Evolutionary conservation across 2,329 filamentous ascomycete genomes (phyloP).

Genomic region (Colletotrichum tropicale): DNA sequence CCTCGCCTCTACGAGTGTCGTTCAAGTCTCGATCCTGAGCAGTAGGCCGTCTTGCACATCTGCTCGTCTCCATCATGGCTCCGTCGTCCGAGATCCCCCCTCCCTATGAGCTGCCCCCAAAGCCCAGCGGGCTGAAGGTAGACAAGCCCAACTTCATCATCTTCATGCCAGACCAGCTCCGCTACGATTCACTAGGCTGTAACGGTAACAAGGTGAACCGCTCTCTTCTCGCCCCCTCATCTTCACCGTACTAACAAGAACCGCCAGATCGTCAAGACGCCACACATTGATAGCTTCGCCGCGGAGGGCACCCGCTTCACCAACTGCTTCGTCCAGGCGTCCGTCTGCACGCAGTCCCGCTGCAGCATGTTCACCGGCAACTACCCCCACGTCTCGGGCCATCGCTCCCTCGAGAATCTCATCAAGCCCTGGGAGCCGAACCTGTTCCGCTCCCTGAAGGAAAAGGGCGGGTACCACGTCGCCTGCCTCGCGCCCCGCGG

Average conservation of each 20-base stretch:
- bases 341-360: slow-evolving; percentile 50
- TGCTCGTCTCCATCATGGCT: neutral
- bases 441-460: slow-evolving; percentile 46
- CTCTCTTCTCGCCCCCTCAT: neutral
- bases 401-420: slow-evolving; percentile 49
- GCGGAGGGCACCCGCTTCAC: slow-evolving; percentile 42
- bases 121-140: slow-evolving; percentile 19
- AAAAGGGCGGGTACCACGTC: slow-evolving; percentile 47
- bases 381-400: slow-evolving; percentile 50
- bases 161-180: slow-evolving; percentile 54
- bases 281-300: slow-evolving; percentile 47
- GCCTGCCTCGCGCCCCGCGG: slow-evolving; percentile 47
- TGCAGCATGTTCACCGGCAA: slow-evolving; percentile 52
- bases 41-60: neutral
- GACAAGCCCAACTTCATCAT: slow-evolving; percentile 41
- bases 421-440: slow-evolving; percentile 55
- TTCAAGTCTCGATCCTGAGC: neutral
- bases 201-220: slow-evolving; percentile 23
- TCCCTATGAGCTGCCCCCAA: slow-evolving; percentile 6
- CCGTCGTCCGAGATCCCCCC: neutral
- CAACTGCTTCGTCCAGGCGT: slow-evolving; percentile 50
- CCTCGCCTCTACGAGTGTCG: neutral
- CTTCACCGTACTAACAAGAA: neutral
- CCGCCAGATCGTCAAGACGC: slow-evolving; percentile 32
- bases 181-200: slow-evolving; percentile 46